Evolutionary conservation across 2,329 filamentous ascomycete species (phyloP), one percentile per base, ranked within the genome.

Genomic region (Herpotrichia juniperi): DNA sequence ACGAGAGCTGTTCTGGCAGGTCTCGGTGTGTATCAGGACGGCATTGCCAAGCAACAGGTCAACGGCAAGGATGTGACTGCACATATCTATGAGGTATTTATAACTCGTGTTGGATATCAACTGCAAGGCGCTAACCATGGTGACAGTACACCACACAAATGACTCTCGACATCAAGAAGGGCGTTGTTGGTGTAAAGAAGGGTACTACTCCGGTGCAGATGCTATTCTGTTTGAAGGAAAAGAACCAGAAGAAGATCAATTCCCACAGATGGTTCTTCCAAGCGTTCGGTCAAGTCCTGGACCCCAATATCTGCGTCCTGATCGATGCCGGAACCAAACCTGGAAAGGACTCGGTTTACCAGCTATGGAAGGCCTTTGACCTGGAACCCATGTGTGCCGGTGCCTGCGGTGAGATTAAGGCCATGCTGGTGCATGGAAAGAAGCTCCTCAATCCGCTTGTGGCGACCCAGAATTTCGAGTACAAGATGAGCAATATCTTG

Each of bases 211-310:
- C 94, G 0, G 90, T 99, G 2, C 94, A 99, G 78, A 89, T 99
- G 79, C 85, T 99, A 4, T 99, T 99, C 80, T 99, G 94, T 74
- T 76, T 99, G 55, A 99, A 99, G 80, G 94, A 99, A 72, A 97
- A 97, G 84, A 99, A 99, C 72, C 93, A 97, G 79, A 99, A 99
- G 81, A 99, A 99, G 82, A 99, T 99, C 84, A 99, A 99, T 73
- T 97, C 94, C 0, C 94, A 99, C 74, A 83, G 94, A 72, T 99
- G 94, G 94, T 97, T 99, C 79, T 99, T 99, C 82, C 89, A 96
- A 63, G 94, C 93, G 0, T 99, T 99, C 72, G 94, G 94, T 26
- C 85, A 87, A 19, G 90, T 97, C 2, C 78, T 99, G 39, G 89
- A 97, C 57, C 94, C 94, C 32, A 97, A 97, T 67, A 96, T 99